These are phyloP conservation scores for Parathielavia appendiculata DNA, from an alignment of 495 filamentous ascomycete genomes.

Conservation along the genomic window DNA sequence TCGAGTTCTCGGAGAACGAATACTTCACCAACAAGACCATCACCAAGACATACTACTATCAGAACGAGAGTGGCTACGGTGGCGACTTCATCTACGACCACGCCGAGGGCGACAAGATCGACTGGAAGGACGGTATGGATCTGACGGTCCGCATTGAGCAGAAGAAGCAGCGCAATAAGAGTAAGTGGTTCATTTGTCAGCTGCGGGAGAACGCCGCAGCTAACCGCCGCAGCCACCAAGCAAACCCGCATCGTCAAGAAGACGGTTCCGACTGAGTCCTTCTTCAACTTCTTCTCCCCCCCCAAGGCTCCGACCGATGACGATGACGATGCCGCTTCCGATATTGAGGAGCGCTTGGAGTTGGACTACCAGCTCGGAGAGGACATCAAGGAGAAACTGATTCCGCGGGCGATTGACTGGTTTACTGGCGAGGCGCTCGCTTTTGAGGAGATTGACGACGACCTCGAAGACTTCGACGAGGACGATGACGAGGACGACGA, in stretches of 20 bases:
- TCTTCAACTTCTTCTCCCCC: conserved; percentile 99
- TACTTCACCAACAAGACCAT: conserved; percentile 96
- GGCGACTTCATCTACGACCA: conserved; percentile 99
- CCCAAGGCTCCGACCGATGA: conserved; percentile 77
- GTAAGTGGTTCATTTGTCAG: conserved; percentile 52
- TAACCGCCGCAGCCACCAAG: conserved; percentile 74
- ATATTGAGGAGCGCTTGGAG: conserved; percentile 97
- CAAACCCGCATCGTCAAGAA: conserved; percentile 98
- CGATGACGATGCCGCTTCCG: conserved; percentile 72
- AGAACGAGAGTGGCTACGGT: conserved; percentile 96
- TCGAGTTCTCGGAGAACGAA: conserved; percentile 90
- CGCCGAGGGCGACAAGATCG: conserved; percentile 94
- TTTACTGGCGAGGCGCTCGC: conserved; percentile 98
- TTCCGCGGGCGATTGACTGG: conserved; percentile 98
- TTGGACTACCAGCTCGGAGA: conserved; percentile 98
- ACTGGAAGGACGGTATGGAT: conserved; percentile 92
- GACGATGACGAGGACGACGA: conserved; percentile 77
- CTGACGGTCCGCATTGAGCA: conserved; percentile 91
- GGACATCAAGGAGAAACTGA: conserved; percentile 99
- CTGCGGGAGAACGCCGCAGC: conserved; percentile 2
- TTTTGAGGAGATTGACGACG: conserved; percentile 90
- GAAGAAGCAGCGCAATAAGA: conserved; percentile 99
- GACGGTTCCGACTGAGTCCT: conserved; percentile 95
- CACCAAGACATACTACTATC: conserved; percentile 98
- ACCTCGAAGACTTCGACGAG: conserved; percentile 82